Evolutionary conservation across 768 basidiomycete species (phyloP).

Genomic region (Phanerochaete carnosa): DNA sequence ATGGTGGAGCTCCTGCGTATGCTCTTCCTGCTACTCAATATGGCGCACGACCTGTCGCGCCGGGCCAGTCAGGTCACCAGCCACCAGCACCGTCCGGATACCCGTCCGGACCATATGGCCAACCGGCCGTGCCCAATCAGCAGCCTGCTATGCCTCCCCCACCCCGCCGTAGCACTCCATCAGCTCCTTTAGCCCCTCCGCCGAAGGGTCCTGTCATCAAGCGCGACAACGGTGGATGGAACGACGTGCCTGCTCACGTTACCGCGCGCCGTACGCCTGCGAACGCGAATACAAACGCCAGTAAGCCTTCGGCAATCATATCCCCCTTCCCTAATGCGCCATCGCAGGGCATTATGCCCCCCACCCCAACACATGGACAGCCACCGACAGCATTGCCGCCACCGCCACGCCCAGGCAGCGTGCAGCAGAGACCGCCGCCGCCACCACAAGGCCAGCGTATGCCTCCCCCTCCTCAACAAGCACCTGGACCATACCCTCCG

Average conservation of each 20-base stretch:
- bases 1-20: too few species aligned
- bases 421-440: conserved; percentile 41
- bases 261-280: conserved; percentile 46
- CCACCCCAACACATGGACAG: conserved; percentile 18
- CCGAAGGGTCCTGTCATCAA: conserved; percentile 50
- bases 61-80: not conserved
- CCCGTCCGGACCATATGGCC: conserved; percentile 2
- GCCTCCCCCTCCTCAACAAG: conserved; percentile 33
- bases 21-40: too few species aligned
- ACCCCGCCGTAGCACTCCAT: conserved; percentile 38
- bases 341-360: conserved; percentile 10
- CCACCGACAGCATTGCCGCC: conserved; percentile 29
- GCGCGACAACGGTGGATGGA: conserved; percentile 82
- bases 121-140: conserved; percentile 6
- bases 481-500: conserved; percentile 29
- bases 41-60: too few species aligned
- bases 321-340: conserved; percentile 80
- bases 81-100: conserved; percentile 11
- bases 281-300: conserved; percentile 46
- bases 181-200: conserved; percentile 43
- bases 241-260: conserved; percentile 72
- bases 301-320: conserved; percentile 71
- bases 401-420: conserved; percentile 64
- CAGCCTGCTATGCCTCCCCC: conserved; percentile 32
- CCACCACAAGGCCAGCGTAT: conserved; percentile 30